Percentiles rank a stretch among this genome's conserved stretches.
Conservation (phyloP, 768 basidiomycete genomes). For the Leccinum boreale region DNA sequence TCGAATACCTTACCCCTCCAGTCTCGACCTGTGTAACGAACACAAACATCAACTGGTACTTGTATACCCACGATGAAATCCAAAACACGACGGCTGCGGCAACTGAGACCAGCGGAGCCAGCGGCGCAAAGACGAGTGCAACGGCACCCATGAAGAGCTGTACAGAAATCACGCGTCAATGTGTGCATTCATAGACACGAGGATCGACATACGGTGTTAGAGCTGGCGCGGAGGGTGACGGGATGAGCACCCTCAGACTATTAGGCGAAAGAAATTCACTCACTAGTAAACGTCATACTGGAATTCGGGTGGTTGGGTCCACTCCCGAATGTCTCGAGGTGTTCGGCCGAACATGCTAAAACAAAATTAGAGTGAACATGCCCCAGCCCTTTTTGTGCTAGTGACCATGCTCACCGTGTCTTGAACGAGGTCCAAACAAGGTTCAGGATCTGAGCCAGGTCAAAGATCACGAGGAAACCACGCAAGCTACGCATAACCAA, state of each 20-base stretch:
- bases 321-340: conserved; percentile 85
- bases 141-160: conserved; percentile 92
- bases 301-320: conserved; percentile 88
- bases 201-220: conserved; percentile 49
- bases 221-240: conserved; percentile 30
- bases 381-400: not conserved
- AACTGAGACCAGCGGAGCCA: conserved; percentile 86
- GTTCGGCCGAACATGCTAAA: conserved; percentile 79
- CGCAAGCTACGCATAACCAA: conserved; percentile 55
- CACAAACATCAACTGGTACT: conserved; percentile 97
- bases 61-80: conserved; percentile 85
- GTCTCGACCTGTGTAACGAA: conserved; percentile 86
- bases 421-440: conserved; percentile 82
- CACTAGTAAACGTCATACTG: conserved; percentile 84
- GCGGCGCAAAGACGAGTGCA: conserved; percentile 88
- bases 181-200: not conserved
- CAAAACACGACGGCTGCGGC: conserved; percentile 86
- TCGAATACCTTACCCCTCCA: conserved; percentile 68
- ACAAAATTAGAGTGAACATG: not conserved
- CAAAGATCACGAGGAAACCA: conserved; percentile 92
- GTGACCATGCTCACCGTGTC: conserved; percentile 52
- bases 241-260: not conserved
- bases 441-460: conserved; percentile 93
- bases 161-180: conserved; percentile 5
- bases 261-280: conserved; percentile 27